A percentile compares a stretch with the other conserved stretches of the same genome.
These are phyloP conservation scores for Fusarium temperatum DNA, from an alignment of 2,329 filamentous ascomycete genomes.

Conservation along the genomic window DNA sequence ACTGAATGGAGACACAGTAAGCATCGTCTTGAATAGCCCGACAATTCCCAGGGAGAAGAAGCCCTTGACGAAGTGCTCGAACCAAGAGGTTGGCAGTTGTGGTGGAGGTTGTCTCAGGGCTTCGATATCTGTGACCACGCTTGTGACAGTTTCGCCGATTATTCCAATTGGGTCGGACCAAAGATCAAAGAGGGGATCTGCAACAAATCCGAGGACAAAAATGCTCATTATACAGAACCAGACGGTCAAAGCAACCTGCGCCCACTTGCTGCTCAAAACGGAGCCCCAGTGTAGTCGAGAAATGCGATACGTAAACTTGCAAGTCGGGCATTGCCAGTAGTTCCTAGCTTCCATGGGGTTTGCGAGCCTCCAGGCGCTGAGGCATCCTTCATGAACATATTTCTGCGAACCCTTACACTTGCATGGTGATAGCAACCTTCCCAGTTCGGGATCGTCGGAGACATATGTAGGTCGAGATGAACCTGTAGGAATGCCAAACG, in stretches of 20 bases:
- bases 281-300: conserved; percentile 79
- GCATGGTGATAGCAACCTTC: conserved; percentile 87
- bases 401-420: conserved; percentile 92
- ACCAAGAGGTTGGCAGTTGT: conserved; percentile 70
- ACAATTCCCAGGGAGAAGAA: conserved; percentile 88
- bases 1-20: conserved; percentile 78
- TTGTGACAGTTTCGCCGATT: conserved; percentile 61
- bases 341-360: conserved; percentile 73
- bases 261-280: conserved; percentile 71
- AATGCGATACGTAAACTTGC: conserved; percentile 82
- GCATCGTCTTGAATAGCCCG: conserved; percentile 82
- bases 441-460: conserved; percentile 76
- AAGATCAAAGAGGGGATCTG: conserved; percentile 89
- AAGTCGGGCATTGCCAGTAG: conserved; percentile 89
- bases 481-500: conserved; percentile 46
- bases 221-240: conserved; percentile 75
- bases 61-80: conserved; percentile 87
- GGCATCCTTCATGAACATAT: conserved; percentile 93
- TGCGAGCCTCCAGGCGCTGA: conserved; percentile 82
- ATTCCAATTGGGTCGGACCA: conserved; percentile 82
- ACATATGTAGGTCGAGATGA: conserved; percentile 65
- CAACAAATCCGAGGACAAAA: conserved; percentile 88
- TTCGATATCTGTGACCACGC: conserved; percentile 54
- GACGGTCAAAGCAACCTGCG: conserved; percentile 77
- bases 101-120: conserved; percentile 50